A percentile compares a stretch with the other conserved stretches of the same genome.
Conservation (phyloP, 805 yeast species). For the Alloascoidea africana region DNA sequence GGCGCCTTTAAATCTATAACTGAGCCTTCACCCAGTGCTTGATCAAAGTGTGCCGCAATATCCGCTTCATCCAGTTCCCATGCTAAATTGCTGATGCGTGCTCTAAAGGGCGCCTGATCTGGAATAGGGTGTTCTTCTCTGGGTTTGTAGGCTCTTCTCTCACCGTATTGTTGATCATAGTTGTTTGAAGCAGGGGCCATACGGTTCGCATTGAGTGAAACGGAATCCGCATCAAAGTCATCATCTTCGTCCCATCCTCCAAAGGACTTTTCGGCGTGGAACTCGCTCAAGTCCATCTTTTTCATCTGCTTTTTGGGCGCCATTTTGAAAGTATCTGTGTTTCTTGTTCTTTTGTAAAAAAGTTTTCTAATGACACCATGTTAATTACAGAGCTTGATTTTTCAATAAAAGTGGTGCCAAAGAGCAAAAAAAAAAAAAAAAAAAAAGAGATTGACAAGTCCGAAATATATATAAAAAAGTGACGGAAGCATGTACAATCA, state of each 20-base stretch:
- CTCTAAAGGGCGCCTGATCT: constrained; percentile 81
- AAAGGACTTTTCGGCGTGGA: constrained; percentile 60
- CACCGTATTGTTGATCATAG: constrained; percentile 10
- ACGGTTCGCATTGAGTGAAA: constrained; percentile 8
- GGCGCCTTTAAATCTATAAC: constrained; percentile 61
- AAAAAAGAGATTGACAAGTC: too few relatives aligned
- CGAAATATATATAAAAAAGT: too few relatives aligned
- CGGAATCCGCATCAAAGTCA: constrained; percentile 36
- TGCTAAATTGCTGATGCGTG: constrained; percentile 77
- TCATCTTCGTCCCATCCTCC: constrained; percentile 83
- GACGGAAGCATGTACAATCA: too few relatives aligned
- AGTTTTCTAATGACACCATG: too few relatives aligned
- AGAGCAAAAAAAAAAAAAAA: too few relatives aligned
- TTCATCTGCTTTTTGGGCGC: constrained; percentile 49
- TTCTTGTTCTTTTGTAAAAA: too few relatives aligned
- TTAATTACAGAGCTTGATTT: too few relatives aligned
- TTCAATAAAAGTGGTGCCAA: too few relatives aligned
- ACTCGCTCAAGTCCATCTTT: constrained; percentile 79
- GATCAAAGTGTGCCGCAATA: constrained; percentile 16
- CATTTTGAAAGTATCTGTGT: constrained; percentile 26
- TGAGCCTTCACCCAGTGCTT: constrained; percentile 20
- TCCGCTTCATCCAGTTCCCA: constrained; percentile 62
- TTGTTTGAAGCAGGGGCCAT: constrained; percentile 14
- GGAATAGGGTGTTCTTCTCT: constrained; percentile 76
- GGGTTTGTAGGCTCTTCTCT: constrained; percentile 19